These are phyloP conservation scores for Aspergillus caelatus DNA, from an alignment of 2,329 filamentous ascomycete species.

Conservation along the genomic window DNA sequence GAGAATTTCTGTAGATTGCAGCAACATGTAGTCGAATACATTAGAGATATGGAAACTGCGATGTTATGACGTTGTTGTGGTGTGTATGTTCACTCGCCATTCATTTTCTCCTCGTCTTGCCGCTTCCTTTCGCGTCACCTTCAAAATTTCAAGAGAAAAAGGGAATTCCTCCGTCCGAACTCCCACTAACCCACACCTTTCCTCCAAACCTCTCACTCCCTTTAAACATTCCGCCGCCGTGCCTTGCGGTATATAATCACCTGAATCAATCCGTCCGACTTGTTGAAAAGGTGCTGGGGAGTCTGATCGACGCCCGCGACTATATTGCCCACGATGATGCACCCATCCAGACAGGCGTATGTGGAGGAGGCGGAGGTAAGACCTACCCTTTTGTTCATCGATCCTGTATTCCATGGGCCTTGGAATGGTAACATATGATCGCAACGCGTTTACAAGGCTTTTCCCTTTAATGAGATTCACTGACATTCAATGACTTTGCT, in stretches of 20 bases:
- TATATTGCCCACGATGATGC: conserved; percentile 58
- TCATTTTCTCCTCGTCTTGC: background rate
- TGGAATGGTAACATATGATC: background rate
- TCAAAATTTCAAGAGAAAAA: background rate
- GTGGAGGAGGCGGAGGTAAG: conserved; percentile 82
- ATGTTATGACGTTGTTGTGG: conserved; percentile 3
- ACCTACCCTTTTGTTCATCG: conserved; percentile 12
- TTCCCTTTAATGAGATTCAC: conserved; percentile 13
- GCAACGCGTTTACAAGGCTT: conserved; percentile 17
- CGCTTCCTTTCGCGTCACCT: conserved; percentile 5
- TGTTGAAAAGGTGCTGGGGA: background rate
- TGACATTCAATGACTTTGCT: conserved; percentile 22
- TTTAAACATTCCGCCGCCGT: background rate
- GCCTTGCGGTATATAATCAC: too few relatives aligned
- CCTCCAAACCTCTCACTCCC: background rate
- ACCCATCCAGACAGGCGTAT: conserved; percentile 89
- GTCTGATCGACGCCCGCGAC: background rate
- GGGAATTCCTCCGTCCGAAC: background rate
- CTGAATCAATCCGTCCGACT: background rate
- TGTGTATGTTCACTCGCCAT: background rate
- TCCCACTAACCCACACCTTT: background rate
- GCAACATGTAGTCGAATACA: background rate
- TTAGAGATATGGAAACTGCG: background rate
- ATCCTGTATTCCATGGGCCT: background rate
- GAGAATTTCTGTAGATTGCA: background rate